Evolutionary conservation across 257 asterid genomes (phyloP).

Genomic region (Fraxinus quadrangulata): DNA sequence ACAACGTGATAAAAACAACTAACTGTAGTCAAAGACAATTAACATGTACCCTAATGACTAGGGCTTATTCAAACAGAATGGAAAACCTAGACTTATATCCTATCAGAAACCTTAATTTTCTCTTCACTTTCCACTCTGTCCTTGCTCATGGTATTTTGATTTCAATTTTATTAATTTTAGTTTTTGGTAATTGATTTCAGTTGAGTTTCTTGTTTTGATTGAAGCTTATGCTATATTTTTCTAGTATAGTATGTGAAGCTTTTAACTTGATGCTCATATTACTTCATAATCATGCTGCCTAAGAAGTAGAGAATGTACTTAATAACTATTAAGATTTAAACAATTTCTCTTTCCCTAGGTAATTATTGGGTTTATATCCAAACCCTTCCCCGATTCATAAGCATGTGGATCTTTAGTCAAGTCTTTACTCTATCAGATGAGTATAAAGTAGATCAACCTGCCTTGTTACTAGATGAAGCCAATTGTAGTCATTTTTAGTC

Average conservation of each 20-base stretch:
- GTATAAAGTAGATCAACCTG: neutral
- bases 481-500: neutral
- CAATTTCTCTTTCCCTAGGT: neutral
- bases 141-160: conserved; percentile 3
- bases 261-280: neutral
- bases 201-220: conserved; percentile 21
- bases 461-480: neutral
- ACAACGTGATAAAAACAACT: too few species aligned
- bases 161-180: neutral
- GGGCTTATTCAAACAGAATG: too few species aligned
- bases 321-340: neutral
- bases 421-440: neutral
- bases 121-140: neutral
- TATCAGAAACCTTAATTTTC: too few species aligned
- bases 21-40: too few species aligned
- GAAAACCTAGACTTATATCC: too few species aligned
- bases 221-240: neutral
- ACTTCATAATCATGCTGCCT: conserved; percentile 12
- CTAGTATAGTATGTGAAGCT: neutral
- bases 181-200: conserved; percentile 16
- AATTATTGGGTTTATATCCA: neutral
- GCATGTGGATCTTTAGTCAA: neutral
- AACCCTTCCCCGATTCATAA: neutral
- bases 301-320: conserved; percentile 15
- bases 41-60: too few species aligned